A percentile compares a stretch with the other conserved stretches of the same genome.
Conservation (phyloP, 2,329 filamentous ascomycete genomes). For the Uncinocarpus reesii region DNA sequence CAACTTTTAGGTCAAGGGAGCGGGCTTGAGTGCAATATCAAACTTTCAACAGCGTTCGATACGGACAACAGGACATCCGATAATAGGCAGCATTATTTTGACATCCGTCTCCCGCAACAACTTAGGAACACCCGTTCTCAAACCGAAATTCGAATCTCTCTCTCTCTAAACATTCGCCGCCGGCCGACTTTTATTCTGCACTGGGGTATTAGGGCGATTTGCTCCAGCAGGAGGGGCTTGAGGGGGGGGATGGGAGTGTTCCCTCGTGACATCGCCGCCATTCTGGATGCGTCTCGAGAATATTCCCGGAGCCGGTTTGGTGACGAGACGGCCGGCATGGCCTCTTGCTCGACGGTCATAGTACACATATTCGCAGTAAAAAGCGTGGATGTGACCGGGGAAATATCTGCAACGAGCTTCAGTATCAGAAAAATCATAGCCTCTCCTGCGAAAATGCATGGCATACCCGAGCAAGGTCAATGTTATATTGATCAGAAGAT, state of each 20-base stretch:
- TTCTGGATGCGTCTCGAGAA: slow-evolving; percentile 34
- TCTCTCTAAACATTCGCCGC: neutral
- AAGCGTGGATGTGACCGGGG: slow-evolving; percentile 69
- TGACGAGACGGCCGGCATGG: slow-evolving; percentile 18
- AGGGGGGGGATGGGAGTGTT: slow-evolving; percentile 18
- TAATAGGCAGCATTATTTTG: too few relatives aligned
- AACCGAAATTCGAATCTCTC: neutral
- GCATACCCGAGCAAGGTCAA: slow-evolving; percentile 54
- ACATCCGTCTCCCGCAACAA: too few relatives aligned
- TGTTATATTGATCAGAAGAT: slow-evolving; percentile 57
- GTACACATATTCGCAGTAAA: slow-evolving; percentile 75
- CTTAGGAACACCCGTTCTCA: neutral
- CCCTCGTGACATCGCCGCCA: slow-evolving; percentile 23
- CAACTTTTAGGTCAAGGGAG: too few relatives aligned
- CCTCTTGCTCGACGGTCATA: slow-evolving; percentile 50
- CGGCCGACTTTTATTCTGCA: slow-evolving; percentile 6
- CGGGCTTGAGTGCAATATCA: too few relatives aligned
- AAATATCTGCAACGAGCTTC: slow-evolving; percentile 45
- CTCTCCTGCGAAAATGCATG: neutral
- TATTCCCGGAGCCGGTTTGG: slow-evolving; percentile 28
- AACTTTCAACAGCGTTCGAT: too few relatives aligned
- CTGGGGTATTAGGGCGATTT: slow-evolving; percentile 5
- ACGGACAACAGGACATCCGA: too few relatives aligned
- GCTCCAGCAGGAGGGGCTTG: neutral
- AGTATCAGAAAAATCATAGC: neutral